Conservation (phyloP, 768 basidiomycete genomes). For the Suillus cothurnatus region DNA sequence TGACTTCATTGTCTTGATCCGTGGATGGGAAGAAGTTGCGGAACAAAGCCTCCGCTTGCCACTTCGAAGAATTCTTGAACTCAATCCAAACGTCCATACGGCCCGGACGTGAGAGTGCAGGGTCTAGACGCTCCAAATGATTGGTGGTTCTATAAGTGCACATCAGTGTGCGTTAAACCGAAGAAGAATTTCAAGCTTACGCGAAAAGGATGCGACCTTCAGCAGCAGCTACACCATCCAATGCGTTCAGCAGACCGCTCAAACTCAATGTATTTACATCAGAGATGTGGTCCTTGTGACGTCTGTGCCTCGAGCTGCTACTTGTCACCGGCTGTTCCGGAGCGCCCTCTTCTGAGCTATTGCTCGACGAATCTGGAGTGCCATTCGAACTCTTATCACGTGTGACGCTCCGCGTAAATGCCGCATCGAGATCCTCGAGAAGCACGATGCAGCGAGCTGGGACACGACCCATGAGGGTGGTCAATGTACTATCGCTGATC, state of each 20-base stretch:
- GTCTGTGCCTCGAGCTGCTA: conserved; percentile 45
- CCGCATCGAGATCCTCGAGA: conserved; percentile 89
- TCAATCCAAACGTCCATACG: conserved; percentile 93
- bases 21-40: conserved; percentile 88
- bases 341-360: conserved; percentile 35
- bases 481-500: conserved; percentile 87
- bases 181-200: conserved; percentile 46
- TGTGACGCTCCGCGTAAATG: conserved; percentile 75
- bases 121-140: conserved; percentile 88
- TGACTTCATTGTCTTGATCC: conserved; percentile 47
- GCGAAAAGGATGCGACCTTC: conserved; percentile 90
- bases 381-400: conserved; percentile 60
- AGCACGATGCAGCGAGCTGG: conserved; percentile 85
- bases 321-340: conserved; percentile 35
- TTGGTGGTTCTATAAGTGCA: conserved; percentile 69
- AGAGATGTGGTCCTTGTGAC: conserved; percentile 59
- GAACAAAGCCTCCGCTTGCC: conserved; percentile 86
- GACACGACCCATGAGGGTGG: conserved; percentile 84
- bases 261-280: conserved; percentile 82
- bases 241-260: conserved; percentile 80
- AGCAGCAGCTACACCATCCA: conserved; percentile 85
- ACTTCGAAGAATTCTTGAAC: conserved; percentile 83
- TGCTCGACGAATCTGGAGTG: conserved; percentile 40
- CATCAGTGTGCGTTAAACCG: conserved; percentile 5
- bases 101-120: conserved; percentile 89